Base-by-base conservation (phyloP, 1,284 basidiomycete species). In the Salmacisia buchloeana region DNA sequence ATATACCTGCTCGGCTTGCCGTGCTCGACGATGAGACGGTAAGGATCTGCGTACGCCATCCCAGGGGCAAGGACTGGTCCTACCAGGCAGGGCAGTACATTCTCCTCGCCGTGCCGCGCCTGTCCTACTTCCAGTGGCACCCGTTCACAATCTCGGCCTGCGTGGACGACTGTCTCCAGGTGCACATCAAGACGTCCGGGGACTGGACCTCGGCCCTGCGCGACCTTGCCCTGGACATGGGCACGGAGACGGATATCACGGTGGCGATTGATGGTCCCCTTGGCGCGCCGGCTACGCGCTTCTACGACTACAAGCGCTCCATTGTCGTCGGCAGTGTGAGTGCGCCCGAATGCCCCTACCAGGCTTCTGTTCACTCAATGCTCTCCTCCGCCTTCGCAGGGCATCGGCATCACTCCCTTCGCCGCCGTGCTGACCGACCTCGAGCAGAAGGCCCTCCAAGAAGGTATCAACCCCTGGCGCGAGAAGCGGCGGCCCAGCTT, bases 381-480 rank as follows among this genome's bases (percentile, higher is more conserved):
- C n/a, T n/a, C n/a, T n/a, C n/a, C n/a, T n/a, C n/a, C n/a, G n/a
- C n/a, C n/a, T n/a, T n/a, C n/a, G n/a, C 23, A 52, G 46, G 63
- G 63, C 25, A 61, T 64, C 43, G 63, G 63, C n/a, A 43, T 60
- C 3, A 64, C 63, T 21, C 63, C 63, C 3, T 64, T 64, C 36
- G 25, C 15, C 34, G 63, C 58, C 18, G 61, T 61, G 29, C 41
- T 64, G 39, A 33, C n/a, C 13, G 59, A 64, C 43, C 23, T 64
- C 23, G 49, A 60, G 33, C 49, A 60, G 23, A n/a, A 60, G 25
- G 25, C 46, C 23, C 15, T 52, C 18, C 46, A 27, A 31, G 46
- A 25, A 21, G 23, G 25, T 13, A 52, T 52, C 46, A 52, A 25
- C 18, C 46, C 46, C 12, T 52, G 46, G 46, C 46, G 46, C 12